Evolutionary conservation across 106 monocot genomes (phyloP), one percentile per base, ranked within the genome.

Genomic region (Allium sativum): DNA sequence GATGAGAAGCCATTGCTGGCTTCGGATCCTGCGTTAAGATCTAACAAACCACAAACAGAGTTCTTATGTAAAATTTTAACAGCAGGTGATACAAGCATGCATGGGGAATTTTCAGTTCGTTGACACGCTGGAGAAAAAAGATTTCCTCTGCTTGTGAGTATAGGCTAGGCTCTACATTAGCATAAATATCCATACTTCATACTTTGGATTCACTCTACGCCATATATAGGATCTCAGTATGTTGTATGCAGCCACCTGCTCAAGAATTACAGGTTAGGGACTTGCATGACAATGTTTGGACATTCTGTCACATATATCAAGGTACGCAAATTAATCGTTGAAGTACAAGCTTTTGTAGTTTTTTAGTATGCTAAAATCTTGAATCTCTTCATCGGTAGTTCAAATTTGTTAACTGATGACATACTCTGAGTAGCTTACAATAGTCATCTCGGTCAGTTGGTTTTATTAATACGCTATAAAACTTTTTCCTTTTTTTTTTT

Each of bases 81-180:
- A 40, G 93, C 93, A 18, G 88, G 93, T 71, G 93, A 93, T 70
- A 93, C 93, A 57, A 93, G 93, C 73, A 93, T 87, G 16, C 93
- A 93, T 80, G 93, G 93, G 64, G 93, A 87, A 40, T 93, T n/a
- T 93, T 93, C 93, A 59, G 93, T 93, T 9, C 93, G 87, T 20
- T 84, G 93, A 18, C 84, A 87, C 57, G 79, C 93, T 40, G 93
- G 87, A 52, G 93, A 93, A 68, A 84, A 84, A 82, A 93, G 82
- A 20, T 88, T 93, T 58, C 93, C 93, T 64, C 77, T 81, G 68
- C 88, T 93, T 66, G 92, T 92, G 81, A 62, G 70, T 53, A 69
- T 31, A 31, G 3, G 1, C 4, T 42, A 41, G 31, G 31, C 16
- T n/a, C 11, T 61, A 60, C 21, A 8, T 8, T 21, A 12, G 22